phyloP scores from a whole-genome alignment of 2,329 filamentous ascomycete species.

The Fusarium sp. region DNA sequence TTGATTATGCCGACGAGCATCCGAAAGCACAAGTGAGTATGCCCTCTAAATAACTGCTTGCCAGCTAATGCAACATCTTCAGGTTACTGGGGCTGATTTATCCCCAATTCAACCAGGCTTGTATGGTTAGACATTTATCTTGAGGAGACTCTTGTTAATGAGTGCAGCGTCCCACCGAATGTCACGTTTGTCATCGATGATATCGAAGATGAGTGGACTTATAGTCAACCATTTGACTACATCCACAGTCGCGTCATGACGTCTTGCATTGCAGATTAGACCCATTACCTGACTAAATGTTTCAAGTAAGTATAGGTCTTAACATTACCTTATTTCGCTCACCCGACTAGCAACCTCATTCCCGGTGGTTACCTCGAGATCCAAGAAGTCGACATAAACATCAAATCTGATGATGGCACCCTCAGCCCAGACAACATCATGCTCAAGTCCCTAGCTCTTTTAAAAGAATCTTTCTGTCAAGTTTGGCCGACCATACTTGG shows the following conservation, averaged over 20 bases:
- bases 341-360: constrained; percentile 29
- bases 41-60: accelerated
- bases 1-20: constrained; percentile 36
- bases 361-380: constrained; percentile 38
- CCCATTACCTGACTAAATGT: constrained; percentile 8
- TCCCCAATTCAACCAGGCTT: constrained; percentile 35
- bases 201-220: constrained; percentile 33
- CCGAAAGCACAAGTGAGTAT: constrained; percentile 16
- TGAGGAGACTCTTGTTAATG: not conserved
- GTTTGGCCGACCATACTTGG: constrained; percentile 34
- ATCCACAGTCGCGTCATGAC: constrained; percentile 38
- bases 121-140: not conserved
- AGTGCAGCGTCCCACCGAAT: constrained; percentile 20
- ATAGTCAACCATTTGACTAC: constrained; percentile 28
- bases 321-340: accelerated
- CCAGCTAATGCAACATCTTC: not conserved
- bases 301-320: not conserved
- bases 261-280: constrained; percentile 21
- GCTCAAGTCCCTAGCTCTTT: constrained; percentile 33
- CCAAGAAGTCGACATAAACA: constrained; percentile 29
- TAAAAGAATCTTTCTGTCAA: constrained; percentile 42
- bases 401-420: constrained; percentile 35
- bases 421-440: constrained; percentile 35
- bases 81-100: constrained; percentile 30
- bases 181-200: constrained; percentile 31